Evolutionary conservation across 129 eudicot genomes (phyloP), one percentile per base, ranked within the genome.

Genomic region (Flaveria robusta): DNA sequence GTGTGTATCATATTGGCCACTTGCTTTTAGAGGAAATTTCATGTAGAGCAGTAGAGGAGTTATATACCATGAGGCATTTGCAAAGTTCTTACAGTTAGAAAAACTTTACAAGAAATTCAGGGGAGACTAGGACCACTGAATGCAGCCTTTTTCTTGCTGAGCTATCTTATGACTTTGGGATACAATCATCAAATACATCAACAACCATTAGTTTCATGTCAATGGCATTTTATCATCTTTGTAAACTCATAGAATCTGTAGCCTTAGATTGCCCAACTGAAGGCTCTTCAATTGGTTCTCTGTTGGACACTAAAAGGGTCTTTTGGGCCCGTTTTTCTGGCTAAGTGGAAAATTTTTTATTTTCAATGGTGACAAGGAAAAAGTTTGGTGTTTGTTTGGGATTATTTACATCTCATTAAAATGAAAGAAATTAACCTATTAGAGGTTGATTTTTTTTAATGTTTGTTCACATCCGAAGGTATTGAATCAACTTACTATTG

Each of bases 251-350:
- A 47, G 98, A 87, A 83, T 87, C 89, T 46, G 83, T 87, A 74
- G 88, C 93, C 78, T 68, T 83, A 76, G 87, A 94, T 56, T 81
- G 75, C 80, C 93, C 74, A 69, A 70, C 60, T 39, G 86, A 80
- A 5, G 81, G 18, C 62, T 82, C 83, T 64, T 77, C 81, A 37
- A 62, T 77, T 22, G 70, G 77, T 71, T 84, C 81, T 59, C n/a
- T 81, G 78, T 81, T 91, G 56, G 85, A 83, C 50, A 81, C 75
- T 65, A 91, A 87, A 69, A 73, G 82, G 27, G 81, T 90, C 70
- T 91, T 94, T 79, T 94, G 98, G 98, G 88, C 81, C 59, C 91
- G 98, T 18, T 89, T 78, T 87, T 89, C 83, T 94, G 96, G 97
- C 75, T 91, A 74, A 88, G 96, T 77, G 98, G 97, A 52, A 85